Conservation (phyloP, 2,329 filamentous ascomycete species). For the Pseudopithomyces maydicus region DNA sequence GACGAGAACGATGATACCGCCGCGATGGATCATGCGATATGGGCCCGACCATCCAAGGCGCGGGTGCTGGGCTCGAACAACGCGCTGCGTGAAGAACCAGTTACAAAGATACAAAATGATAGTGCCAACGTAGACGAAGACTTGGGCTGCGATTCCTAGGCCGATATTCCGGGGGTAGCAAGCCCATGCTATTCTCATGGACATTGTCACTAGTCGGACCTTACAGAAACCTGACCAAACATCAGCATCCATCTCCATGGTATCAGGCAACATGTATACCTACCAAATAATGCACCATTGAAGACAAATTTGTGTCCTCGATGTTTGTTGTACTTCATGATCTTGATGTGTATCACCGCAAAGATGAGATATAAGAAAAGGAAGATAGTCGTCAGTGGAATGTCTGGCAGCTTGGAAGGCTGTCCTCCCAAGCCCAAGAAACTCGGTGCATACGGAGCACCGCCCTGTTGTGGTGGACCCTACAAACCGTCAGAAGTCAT, state of each 20-base stretch:
- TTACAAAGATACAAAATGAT: constrained; percentile 81
- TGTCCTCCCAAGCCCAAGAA: constrained; percentile 34
- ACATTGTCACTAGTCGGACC: constrained; percentile 49
- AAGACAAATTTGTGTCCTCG: constrained; percentile 52
- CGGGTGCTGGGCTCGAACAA: constrained; percentile 76
- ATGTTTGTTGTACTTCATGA: constrained; percentile 46
- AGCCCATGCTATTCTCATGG: constrained; percentile 47
- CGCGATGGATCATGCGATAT: constrained; percentile 55
- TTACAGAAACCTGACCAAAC: constrained; percentile 47
- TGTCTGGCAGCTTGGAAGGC: constrained; percentile 42
- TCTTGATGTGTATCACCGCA: constrained; percentile 48
- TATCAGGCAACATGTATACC: neutral
- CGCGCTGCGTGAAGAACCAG: constrained; percentile 75
- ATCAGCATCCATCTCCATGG: constrained; percentile 3
- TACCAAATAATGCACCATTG: constrained; percentile 49
- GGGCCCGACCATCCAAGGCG: constrained; percentile 68
- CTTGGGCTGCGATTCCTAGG: constrained; percentile 63
- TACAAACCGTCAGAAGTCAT: constrained; percentile 13
- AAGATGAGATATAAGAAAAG: constrained; percentile 48
- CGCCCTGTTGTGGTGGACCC: constrained; percentile 13
- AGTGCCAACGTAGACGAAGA: constrained; percentile 76
- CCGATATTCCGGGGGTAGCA: constrained; percentile 47
- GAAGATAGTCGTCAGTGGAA: constrained; percentile 49
- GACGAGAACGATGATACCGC: constrained; percentile 60
- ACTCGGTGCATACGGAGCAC: constrained; percentile 38